Conservation (phyloP, 805 yeast species). For the Myxozyma melibiosi region DNA sequence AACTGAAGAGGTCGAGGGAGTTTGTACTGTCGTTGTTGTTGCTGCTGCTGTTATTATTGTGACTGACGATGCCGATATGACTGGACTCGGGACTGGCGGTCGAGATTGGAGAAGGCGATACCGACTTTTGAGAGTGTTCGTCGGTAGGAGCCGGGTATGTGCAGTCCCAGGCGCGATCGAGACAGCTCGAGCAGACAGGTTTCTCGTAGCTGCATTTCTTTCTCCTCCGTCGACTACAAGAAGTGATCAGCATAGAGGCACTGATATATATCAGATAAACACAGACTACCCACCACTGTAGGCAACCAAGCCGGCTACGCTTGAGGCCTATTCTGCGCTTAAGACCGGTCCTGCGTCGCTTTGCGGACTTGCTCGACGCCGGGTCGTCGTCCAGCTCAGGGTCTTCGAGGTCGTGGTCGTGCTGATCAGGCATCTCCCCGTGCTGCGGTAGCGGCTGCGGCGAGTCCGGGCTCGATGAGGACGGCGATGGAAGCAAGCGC, state of each 20-base stretch:
- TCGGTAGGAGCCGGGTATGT: slow-evolving; percentile 13
- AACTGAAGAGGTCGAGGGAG: background rate
- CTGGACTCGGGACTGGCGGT: too few species aligned
- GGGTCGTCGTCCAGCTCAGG: background rate
- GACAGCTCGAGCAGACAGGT: slow-evolving; percentile 28
- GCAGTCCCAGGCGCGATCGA: slow-evolving; percentile 28
- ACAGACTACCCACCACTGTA: slow-evolving; percentile 21
- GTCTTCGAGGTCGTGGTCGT: background rate
- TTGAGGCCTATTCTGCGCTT: slow-evolving; percentile 29
- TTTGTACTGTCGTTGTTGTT: background rate
- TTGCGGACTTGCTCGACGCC: background rate
- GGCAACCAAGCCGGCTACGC: slow-evolving; percentile 29
- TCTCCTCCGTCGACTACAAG: slow-evolving; percentile 25
- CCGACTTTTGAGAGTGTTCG: background rate
- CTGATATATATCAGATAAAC: background rate
- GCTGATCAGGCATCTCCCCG: background rate
- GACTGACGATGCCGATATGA: background rate
- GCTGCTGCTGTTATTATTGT: background rate
- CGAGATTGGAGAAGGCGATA: background rate
- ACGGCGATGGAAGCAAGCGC: background rate
- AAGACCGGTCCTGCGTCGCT: too few species aligned
- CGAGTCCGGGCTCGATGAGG: background rate
- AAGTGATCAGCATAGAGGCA: background rate
- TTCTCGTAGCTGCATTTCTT: slow-evolving; percentile 26
- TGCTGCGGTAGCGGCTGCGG: background rate